These are phyloP conservation scores for Eucalyptus marginata DNA, from an alignment of 345 rosid genomes.

Conservation along the genomic window DNA sequence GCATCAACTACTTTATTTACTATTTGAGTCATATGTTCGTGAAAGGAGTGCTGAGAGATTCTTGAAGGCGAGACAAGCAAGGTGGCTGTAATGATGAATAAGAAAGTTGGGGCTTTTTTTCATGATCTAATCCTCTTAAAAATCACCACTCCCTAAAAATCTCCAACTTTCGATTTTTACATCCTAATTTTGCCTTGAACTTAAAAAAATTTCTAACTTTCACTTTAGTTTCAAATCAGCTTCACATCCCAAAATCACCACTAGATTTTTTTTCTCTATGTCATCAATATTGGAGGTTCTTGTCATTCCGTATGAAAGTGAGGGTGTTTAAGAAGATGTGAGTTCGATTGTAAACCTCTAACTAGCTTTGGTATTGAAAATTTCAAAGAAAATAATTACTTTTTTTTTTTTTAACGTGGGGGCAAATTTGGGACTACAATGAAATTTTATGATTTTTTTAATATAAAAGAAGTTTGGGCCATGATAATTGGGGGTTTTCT, in stretches of 20 bases:
- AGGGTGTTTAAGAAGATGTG: background rate
- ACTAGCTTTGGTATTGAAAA: background rate
- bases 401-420: accelerated
- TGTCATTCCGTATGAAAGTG: too few relatives aligned
- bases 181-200: too few relatives aligned
- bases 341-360: too few relatives aligned
- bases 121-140: background rate
- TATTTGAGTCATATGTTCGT: background rate
- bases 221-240: too few relatives aligned
- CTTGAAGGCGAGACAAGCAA: background rate
- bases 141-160: too few relatives aligned
- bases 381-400: too few relatives aligned
- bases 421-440: background rate
- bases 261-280: too few relatives aligned
- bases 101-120: background rate
- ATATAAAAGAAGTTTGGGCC: background rate
- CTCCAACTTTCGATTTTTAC: too few relatives aligned
- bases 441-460: too few relatives aligned
- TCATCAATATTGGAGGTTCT: background rate
- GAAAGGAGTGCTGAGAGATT: background rate
- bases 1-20: background rate
- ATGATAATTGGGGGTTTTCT: background rate
- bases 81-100: background rate
- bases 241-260: too few relatives aligned
- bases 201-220: too few relatives aligned